A percentile compares a stretch with the other conserved stretches of the same genome.
These are phyloP conservation scores for Fallopia convolvulus DNA, from an alignment of 148 eudicot species.

Conservation along the genomic window DNA sequence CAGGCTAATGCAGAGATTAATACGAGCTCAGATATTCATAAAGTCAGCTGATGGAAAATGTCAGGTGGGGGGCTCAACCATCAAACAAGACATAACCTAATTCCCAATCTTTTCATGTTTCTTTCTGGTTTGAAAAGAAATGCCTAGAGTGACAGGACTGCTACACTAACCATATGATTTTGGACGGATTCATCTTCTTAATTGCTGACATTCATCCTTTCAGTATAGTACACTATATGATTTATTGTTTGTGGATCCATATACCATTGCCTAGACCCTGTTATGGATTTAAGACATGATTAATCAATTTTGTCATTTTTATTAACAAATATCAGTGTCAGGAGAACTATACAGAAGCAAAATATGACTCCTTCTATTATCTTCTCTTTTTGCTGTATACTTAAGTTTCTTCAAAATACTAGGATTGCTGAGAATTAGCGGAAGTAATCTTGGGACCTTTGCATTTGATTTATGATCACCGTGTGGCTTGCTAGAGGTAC, in stretches of 20 bases:
- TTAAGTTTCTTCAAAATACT: too few species aligned
- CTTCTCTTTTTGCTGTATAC: too few species aligned
- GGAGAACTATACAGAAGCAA: too few species aligned
- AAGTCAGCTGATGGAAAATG: not conserved
- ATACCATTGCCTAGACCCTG: not conserved
- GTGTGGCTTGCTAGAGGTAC: too few species aligned
- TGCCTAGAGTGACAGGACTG: not conserved
- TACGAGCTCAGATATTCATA: not conserved
- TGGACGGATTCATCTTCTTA: not conserved
- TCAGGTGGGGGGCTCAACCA: constrained; percentile 2
- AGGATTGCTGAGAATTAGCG: too few species aligned
- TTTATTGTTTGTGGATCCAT: not conserved
- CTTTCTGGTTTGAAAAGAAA: not conserved
- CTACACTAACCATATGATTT: not conserved
- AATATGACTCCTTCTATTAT: too few species aligned
- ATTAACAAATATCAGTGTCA: too few species aligned
- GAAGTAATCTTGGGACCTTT: too few species aligned
- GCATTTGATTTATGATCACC: too few species aligned
- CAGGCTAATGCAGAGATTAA: not conserved
- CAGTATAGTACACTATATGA: not conserved
- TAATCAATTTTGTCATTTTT: too few species aligned
- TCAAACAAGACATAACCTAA: not conserved
- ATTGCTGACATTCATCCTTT: not conserved
- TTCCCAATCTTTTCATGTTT: not conserved
- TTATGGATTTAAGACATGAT: not conserved